Conservation (phyloP, 345 rosid species). For the Litchi chinensis region DNA sequence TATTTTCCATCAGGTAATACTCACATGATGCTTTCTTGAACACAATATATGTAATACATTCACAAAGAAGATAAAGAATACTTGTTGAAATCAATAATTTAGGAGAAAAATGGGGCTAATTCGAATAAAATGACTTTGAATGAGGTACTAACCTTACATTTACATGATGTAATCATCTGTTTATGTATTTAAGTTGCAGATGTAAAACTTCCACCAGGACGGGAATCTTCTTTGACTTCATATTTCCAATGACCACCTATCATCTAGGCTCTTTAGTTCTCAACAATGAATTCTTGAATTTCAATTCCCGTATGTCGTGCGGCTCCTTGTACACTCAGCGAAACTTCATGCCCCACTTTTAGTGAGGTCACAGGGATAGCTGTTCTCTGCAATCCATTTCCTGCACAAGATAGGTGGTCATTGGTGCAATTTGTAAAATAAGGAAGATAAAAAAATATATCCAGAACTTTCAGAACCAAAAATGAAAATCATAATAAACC, state of each 20-base stretch:
- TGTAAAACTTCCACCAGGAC: neutral
- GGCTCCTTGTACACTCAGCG: conserved; percentile 68
- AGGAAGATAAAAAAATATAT: conserved; percentile 3
- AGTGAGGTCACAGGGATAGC: conserved; percentile 71
- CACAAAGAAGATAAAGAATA: neutral
- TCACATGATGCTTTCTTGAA: neutral
- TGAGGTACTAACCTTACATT: neutral
- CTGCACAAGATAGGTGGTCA: conserved; percentile 36
- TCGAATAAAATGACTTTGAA: neutral
- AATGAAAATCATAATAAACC: conserved; percentile 33
- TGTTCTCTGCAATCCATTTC: conserved; percentile 33
- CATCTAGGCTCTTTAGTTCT: conserved; percentile 45
- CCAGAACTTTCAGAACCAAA: conserved; percentile 7
- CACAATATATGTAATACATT: neutral
- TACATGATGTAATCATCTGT: neutral
- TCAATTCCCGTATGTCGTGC: conserved; percentile 91
- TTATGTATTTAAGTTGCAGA: neutral
- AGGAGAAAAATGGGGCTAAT: neutral
- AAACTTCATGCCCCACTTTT: conserved; percentile 63
- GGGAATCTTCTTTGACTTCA: neutral
- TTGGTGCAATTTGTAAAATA: neutral
- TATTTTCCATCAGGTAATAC: too few relatives aligned
- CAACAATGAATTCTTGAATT: conserved; percentile 80
- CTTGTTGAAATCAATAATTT: neutral
- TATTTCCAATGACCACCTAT: neutral